These are phyloP conservation scores for Sarocladium brachiariae DNA, from an alignment of 2,329 filamentous ascomycete genomes.

Conservation along the genomic window DNA sequence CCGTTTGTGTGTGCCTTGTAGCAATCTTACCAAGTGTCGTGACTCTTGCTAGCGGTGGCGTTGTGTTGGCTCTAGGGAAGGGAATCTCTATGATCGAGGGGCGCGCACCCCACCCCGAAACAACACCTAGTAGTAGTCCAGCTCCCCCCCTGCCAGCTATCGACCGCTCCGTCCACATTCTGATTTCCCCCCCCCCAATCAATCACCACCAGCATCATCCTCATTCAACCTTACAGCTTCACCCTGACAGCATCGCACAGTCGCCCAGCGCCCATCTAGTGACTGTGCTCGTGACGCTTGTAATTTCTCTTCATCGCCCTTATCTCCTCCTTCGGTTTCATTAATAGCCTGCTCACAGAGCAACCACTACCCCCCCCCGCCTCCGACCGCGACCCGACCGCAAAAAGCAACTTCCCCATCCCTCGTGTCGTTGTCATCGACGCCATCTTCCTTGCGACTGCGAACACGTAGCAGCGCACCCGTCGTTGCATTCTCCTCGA, in stretches of 20 bases:
- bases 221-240: background rate
- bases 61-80: background rate
- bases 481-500: background rate
- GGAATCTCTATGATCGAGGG: constrained; percentile 3
- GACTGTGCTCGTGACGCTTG: background rate
- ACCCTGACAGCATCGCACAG: background rate
- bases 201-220: constrained; percentile 8
- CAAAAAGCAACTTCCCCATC: constrained; percentile 7
- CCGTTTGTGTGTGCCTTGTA: background rate
- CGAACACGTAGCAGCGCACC: background rate
- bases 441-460: background rate
- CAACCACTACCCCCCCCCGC: constrained; percentile 5
- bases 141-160: background rate
- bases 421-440: constrained; percentile 1
- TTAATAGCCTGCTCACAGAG: background rate
- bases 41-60: constrained; percentile 5
- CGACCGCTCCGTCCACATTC: background rate
- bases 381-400: constrained; percentile 3
- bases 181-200: constrained; percentile 7
- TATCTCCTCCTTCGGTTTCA: background rate
- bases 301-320: background rate
- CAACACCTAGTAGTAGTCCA: background rate
- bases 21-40: constrained; percentile 6
- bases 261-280: constrained; percentile 6
- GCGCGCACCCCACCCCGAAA: constrained; percentile 1